Conservation (phyloP, 192 early-diverging fungal genomes). For the Chytriomyces hyalinus region DNA sequence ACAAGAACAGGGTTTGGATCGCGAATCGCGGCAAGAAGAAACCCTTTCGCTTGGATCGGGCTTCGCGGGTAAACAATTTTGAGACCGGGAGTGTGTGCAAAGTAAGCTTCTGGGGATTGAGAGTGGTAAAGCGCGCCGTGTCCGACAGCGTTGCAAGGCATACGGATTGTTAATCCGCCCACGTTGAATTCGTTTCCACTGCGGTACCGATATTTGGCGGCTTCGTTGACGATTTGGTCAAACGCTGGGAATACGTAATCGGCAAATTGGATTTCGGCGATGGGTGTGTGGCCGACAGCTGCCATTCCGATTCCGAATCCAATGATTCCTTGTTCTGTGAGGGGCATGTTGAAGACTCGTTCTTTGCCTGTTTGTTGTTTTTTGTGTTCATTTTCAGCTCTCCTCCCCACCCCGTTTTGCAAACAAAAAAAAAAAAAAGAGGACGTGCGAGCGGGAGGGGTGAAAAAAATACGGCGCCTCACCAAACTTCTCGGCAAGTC, state of each 20-base stretch:
- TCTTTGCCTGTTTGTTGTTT: neutral
- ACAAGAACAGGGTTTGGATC: constrained; percentile 94
- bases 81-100: constrained; percentile 92
- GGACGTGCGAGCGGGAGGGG: too few relatives aligned
- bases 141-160: constrained; percentile 92
- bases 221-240: constrained; percentile 98
- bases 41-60: constrained; percentile 94
- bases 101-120: constrained; percentile 91
- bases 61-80: constrained; percentile 90
- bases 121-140: constrained; percentile 97
- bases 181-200: constrained; percentile 88
- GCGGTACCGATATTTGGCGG: constrained; percentile 95
- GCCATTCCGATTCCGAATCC: constrained; percentile 97
- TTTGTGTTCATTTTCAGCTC: neutral
- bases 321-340: constrained; percentile 94
- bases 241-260: constrained; percentile 99
- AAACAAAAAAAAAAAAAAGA: too few relatives aligned
- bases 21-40: constrained; percentile 86
- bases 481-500: constrained; percentile 89
- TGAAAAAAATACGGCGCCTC: neutral
- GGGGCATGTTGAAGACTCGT: constrained; percentile 6
- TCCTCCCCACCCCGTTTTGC: neutral
- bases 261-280: constrained; percentile 98
- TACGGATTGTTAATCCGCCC: constrained; percentile 87
- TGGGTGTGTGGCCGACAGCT: constrained; percentile 90